Base-by-base conservation (phyloP, 108 stramenopile species). In the Aurantiochytrium sp. region DNA sequence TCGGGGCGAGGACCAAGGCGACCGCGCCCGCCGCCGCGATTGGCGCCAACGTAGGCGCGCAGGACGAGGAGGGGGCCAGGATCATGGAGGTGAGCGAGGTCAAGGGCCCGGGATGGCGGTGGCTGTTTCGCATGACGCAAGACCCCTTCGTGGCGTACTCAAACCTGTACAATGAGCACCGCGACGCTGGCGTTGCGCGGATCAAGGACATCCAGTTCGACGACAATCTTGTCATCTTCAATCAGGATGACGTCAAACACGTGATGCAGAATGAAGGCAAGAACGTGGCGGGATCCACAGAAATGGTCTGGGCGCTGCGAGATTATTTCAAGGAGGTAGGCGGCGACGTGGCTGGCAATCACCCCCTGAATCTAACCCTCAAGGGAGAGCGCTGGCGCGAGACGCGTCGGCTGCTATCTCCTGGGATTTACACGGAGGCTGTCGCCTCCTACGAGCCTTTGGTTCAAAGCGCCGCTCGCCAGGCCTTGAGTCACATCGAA, bases 201-300 rank as follows among this genome's bases (percentile, higher is more conserved):
- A 3, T 69, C 64, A 14, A 23, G 1, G 64, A 69, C 42, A 42
- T 4, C 14, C 25, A 16, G 4, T 14, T 14, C 10, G 25, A 69
- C 42, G 10, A 42, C 10, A 16, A 18, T 3, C 64, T 69, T 18
- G 18, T 69, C 42, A 23, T 83, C 49, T 83, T 83, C 4, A 4
- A 83, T 4, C 76, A 83, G n/a, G 76, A 83, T 47, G 76, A 83
- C 51, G n/a, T 83, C 76, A 47, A 53, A 16, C 76, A 83, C 51
- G 76, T 83, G 10, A 45, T 21, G 14, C 45, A 53, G 76, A 83
- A 83, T 23, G 76, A 83, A 23, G 76, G 76, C 45, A 47, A 83
- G 51, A 16, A 83, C 51, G 64, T 69, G 55, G 55, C 55, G 1
- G 35, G 64, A 0, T 12, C 35, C 42, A 69, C 64, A 23, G 25